phyloP scores from a whole-genome alignment of 768 basidiomycete species.

The Serendipita indica region DNA sequence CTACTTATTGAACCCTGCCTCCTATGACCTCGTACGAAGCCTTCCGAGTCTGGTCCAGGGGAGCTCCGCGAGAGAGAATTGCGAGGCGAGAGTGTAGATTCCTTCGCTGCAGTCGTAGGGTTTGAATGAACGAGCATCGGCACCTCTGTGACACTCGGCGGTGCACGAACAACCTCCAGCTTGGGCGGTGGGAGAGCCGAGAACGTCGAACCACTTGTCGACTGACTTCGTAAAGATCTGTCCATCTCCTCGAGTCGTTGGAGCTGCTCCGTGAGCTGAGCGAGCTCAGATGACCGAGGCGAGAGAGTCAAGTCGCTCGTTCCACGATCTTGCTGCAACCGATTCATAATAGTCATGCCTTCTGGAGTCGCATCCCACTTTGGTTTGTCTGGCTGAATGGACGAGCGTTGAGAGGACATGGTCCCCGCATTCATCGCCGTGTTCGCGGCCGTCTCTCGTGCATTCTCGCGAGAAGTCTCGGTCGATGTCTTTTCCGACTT shows the following conservation, averaged over 20 bases:
- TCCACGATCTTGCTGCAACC: background rate
- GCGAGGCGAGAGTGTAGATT: background rate
- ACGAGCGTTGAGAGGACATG: background rate
- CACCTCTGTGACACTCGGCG: slow-evolving; percentile 25
- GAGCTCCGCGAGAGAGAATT: background rate
- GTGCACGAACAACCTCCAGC: slow-evolving; percentile 35
- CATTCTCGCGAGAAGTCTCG: background rate
- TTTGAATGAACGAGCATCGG: background rate
- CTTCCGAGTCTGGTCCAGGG: background rate
- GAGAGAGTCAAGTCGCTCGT: background rate
- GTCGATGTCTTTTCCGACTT: background rate
- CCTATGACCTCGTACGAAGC: background rate
- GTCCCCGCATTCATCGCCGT: slow-evolving; percentile 4
- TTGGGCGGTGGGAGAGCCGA: slow-evolving; percentile 10
- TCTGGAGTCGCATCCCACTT: background rate
- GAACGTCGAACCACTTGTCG: background rate
- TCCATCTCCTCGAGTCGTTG: slow-evolving; percentile 1
- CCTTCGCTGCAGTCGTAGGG: background rate
- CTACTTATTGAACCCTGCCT: background rate
- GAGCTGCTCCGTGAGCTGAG: background rate
- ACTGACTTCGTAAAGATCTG: background rate
- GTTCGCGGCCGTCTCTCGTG: slow-evolving; percentile 2
- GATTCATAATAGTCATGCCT: background rate
- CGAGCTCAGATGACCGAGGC: background rate
- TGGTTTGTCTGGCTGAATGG: background rate